Percentiles rank a stretch among this genome's conserved stretches.
These are phyloP conservation scores for Aspergillus heteromorphus DNA, from an alignment of 495 filamentous ascomycete species.

Conservation along the genomic window DNA sequence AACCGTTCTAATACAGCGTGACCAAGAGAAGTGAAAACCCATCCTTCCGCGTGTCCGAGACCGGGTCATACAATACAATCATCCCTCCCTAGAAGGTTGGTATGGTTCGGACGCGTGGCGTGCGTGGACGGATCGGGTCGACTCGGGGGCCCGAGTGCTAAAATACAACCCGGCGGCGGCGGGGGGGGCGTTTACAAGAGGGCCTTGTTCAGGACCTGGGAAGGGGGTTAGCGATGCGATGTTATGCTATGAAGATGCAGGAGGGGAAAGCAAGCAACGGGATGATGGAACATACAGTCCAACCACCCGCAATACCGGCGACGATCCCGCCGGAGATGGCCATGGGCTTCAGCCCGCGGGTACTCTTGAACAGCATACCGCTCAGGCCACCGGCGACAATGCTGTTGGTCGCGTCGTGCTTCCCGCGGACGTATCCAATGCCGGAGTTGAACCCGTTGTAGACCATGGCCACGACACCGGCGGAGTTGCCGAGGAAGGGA, in stretches of 20 bases:
- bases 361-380: conserved; percentile 94
- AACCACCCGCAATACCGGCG: conserved; percentile 73
- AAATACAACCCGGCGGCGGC: conserved; percentile 14
- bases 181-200: conserved; percentile 40
- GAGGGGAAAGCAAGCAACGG: conserved; percentile 2
- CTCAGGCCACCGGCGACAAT: conserved; percentile 77
- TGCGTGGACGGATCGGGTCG: background rate
- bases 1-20: conserved; percentile 43
- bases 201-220: conserved; percentile 53
- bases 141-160: conserved; percentile 10
- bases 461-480: conserved; percentile 88
- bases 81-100: conserved; percentile 20
- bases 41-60: conserved; percentile 29
- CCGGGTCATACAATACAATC: conserved; percentile 19
- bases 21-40: conserved; percentile 27
- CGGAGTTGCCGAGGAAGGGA: conserved; percentile 94
- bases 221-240: no score
- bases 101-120: conserved; percentile 20
- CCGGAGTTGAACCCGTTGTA: conserved; percentile 94
- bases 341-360: conserved; percentile 83
- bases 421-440: conserved; percentile 77
- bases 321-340: conserved; percentile 86
- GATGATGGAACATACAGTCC: conserved; percentile 64
- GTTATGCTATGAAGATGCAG: conserved; percentile 27
- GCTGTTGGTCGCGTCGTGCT: conserved; percentile 87